Base-by-base conservation (phyloP, 78 protist species). In the Polysphondylium violaceum region DNA sequence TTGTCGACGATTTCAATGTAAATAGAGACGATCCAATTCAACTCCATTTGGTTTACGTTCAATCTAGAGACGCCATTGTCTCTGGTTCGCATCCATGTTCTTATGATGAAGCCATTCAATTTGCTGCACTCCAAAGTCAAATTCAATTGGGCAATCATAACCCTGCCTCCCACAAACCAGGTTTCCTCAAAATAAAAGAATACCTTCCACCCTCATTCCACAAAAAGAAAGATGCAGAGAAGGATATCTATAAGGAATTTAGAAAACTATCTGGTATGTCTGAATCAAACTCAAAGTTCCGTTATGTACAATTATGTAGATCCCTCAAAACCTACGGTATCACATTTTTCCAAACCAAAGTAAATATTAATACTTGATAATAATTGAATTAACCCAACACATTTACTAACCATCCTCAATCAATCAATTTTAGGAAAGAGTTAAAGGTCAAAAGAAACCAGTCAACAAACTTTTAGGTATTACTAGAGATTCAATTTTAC, bases 311-410 rank as follows among this genome's bases (percentile, higher is more conserved):
- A 90, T 64, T 94, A 21, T 86, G 95, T 33, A 89, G 98, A 69
- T 77, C 95, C 1, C 88, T 96, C 55, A 94, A 93, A 72, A 96
- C 98, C 6, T 96, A 93, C 71, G 98, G 98, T 87, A 78, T 95
- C 69, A 94, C 97, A 33, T 93, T 94, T 63, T 96, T 96, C 96
- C 33, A 33, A 44, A 95, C 87, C 17, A 87, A 74, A 56, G 94
- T 94, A 63, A 69, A 27, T 74, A 12, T 36, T 29, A 35, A 7
- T 35, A n/a, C 0, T 21, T 21, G 4, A 23, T n/a, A 51, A 36
- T 31, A 38, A 58, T 44, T 64, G 12, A 27, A 35, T 53, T 29
- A 21, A 33, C 27, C 7, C 29, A 58, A 33, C 17, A 61, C 31
- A 29, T 60, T 60, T 33, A 16, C 2, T 61, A 2, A 12, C 17